These are phyloP conservation scores for Otatea glauca DNA, from an alignment of 176 grass and related monocot genomes.

Conservation along the genomic window DNA sequence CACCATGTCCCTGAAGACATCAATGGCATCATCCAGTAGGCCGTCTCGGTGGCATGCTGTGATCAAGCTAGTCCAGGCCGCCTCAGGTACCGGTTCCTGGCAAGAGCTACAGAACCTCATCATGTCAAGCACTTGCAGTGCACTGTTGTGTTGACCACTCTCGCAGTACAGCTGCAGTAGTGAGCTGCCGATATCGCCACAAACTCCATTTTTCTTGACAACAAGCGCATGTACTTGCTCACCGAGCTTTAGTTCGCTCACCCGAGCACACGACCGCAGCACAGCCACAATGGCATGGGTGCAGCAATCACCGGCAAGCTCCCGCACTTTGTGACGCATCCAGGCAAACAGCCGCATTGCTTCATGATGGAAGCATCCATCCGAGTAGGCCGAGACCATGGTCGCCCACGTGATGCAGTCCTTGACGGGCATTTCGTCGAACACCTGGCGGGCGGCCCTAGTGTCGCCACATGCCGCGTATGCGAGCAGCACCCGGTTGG, in stretches of 20 bases:
- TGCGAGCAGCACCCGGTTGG: slow-evolving; percentile 67
- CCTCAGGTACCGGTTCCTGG: slow-evolving; percentile 30
- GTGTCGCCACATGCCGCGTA: slow-evolving; percentile 48
- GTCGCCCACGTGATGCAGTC: slow-evolving; percentile 64
- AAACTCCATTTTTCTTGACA: slow-evolving; percentile 45
- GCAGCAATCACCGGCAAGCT: slow-evolving; percentile 28
- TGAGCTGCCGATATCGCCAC: slow-evolving; percentile 43
- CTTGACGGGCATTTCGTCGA: slow-evolving; percentile 56
- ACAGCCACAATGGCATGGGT: slow-evolving; percentile 41
- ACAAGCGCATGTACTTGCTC: slow-evolving; percentile 63
- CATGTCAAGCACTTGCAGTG: slow-evolving; percentile 49
- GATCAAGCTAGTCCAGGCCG: slow-evolving; percentile 69
- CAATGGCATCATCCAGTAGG: slow-evolving; percentile 57
- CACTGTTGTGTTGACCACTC: slow-evolving; percentile 19
- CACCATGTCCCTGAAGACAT: slow-evolving; percentile 68
- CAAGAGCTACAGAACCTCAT: slow-evolving; percentile 26
- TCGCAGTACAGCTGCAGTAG: slow-evolving; percentile 71
- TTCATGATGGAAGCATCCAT: slow-evolving; percentile 28
- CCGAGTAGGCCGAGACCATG: slow-evolving; percentile 54
- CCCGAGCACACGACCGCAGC: slow-evolving; percentile 60
- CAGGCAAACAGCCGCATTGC: slow-evolving; percentile 54
- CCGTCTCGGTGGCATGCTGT: slow-evolving; percentile 54
- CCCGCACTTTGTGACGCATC: slow-evolving; percentile 41
- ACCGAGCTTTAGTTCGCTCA: slow-evolving; percentile 32
- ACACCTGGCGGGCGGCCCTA: slow-evolving; percentile 44